Conservation (phyloP, 2,329 filamentous ascomycete genomes). For the Lithohypha guttulata region DNA sequence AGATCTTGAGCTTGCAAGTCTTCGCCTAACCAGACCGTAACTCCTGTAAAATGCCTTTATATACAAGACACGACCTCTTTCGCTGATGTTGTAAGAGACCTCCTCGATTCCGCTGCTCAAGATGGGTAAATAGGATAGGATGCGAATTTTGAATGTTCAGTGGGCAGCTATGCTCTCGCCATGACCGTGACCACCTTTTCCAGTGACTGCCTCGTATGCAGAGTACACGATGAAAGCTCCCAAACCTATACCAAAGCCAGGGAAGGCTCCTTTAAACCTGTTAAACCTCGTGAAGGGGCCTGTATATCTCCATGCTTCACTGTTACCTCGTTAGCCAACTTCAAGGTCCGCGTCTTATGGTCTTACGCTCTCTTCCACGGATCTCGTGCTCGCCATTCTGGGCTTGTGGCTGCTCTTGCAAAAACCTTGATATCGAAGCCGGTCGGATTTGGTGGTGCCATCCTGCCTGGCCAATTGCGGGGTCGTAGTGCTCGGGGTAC, state of each 20-base stretch:
- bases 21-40: too few species aligned
- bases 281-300: constrained; percentile 81
- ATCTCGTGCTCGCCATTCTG: constrained; percentile 34
- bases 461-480: too few species aligned
- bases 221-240: constrained; percentile 88
- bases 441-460: constrained; percentile 54
- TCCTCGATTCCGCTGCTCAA: too few species aligned
- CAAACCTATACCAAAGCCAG: constrained; percentile 82
- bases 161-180: constrained; percentile 33
- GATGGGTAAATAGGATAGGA: too few species aligned
- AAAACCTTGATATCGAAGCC: constrained; percentile 68
- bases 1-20: too few species aligned
- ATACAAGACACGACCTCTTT: too few species aligned
- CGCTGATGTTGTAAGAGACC: too few species aligned
- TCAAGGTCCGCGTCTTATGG: constrained; percentile 4
- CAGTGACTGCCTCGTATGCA: constrained; percentile 77
- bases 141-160: constrained; percentile 1
- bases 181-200: constrained; percentile 59
- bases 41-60: too few species aligned
- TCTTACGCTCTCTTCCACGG: constrained; percentile 54
- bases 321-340: constrained; percentile 30
- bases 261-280: constrained; percentile 76
- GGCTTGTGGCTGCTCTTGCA: constrained; percentile 20
- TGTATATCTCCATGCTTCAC: constrained; percentile 89
- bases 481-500: too few species aligned